phyloP scores from a whole-genome alignment of 1,284 basidiomycete species.

The Tylopilus sp. region DNA sequence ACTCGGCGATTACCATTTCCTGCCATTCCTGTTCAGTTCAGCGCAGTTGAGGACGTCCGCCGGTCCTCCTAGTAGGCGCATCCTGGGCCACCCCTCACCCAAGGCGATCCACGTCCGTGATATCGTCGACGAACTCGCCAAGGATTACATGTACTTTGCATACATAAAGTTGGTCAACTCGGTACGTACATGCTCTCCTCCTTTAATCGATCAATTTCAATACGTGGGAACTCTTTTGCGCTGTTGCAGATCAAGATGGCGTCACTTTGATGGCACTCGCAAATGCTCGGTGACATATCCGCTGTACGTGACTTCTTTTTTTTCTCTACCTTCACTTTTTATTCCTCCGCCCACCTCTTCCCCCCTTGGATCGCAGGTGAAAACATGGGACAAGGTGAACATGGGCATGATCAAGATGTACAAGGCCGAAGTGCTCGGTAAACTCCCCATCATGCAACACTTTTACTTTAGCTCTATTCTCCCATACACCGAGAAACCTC shows the following conservation, averaged over 20 bases:
- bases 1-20: conserved; percentile 95
- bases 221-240: too few relatives aligned
- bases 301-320: conserved; percentile 49
- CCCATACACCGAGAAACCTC: conserved; percentile 62
- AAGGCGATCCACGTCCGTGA: conserved; percentile 70
- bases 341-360: too few relatives aligned
- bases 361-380: too few relatives aligned
- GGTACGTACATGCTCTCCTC: too few relatives aligned
- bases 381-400: conserved; percentile 75
- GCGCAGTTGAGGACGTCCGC: conserved; percentile 58
- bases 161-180: too few relatives aligned
- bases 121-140: too few relatives aligned
- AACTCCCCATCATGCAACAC: conserved; percentile 95
- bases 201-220: too few relatives aligned
- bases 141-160: too few relatives aligned
- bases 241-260: conserved; percentile 78
- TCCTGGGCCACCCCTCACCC: conserved; percentile 73
- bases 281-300: conserved; percentile 98
- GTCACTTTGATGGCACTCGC: conserved; percentile 95
- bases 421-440: conserved; percentile 88
- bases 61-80: conserved; percentile 8
- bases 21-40: conserved; percentile 89
- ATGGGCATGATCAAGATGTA: conserved; percentile 99
- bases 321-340: too few relatives aligned
- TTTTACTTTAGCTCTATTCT: conserved; percentile 90